phyloP scores from a whole-genome alignment of 495 filamentous ascomycete genomes.

The Hyphodiscus hymeniophilus region DNA sequence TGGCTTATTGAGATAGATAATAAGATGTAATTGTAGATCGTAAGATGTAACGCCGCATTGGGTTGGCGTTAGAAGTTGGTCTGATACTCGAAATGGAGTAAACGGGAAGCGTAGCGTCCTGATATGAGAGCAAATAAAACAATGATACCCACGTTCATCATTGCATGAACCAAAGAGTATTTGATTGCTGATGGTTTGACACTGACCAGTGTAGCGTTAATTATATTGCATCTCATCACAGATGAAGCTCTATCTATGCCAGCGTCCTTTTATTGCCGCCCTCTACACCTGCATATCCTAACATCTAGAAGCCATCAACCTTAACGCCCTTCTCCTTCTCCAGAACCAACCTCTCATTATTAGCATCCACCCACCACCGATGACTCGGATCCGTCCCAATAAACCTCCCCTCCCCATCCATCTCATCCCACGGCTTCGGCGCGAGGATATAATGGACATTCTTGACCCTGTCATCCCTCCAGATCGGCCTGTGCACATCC shows the following conservation, averaged over 20 bases:
- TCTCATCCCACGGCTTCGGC: slow-evolving; percentile 77
- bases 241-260: no score
- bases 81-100: background rate
- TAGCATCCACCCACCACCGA: slow-evolving; percentile 58
- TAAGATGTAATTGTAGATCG: slow-evolving; percentile 14
- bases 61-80: slow-evolving; percentile 10
- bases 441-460: slow-evolving; percentile 74
- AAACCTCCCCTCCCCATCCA: slow-evolving; percentile 31
- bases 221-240: no score
- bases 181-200: background rate
- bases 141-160: slow-evolving; percentile 12
- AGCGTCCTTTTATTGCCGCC: no score
- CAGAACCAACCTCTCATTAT: slow-evolving; percentile 36
- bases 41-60: slow-evolving; percentile 1
- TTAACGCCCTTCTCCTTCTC: slow-evolving; percentile 21
- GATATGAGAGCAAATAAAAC: background rate
- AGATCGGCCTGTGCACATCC: slow-evolving; percentile 62
- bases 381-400: slow-evolving; percentile 41
- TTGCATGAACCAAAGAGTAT: no score
- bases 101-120: slow-evolving; percentile 1
- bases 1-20: slow-evolving; percentile 51
- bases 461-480: slow-evolving; percentile 68
- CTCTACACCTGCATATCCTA: background rate
- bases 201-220: background rate
- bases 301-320: slow-evolving; percentile 20